Evolutionary conservation across 1,284 basidiomycete species (phyloP).

Genomic region (Cryptococcus jaspeensis): DNA sequence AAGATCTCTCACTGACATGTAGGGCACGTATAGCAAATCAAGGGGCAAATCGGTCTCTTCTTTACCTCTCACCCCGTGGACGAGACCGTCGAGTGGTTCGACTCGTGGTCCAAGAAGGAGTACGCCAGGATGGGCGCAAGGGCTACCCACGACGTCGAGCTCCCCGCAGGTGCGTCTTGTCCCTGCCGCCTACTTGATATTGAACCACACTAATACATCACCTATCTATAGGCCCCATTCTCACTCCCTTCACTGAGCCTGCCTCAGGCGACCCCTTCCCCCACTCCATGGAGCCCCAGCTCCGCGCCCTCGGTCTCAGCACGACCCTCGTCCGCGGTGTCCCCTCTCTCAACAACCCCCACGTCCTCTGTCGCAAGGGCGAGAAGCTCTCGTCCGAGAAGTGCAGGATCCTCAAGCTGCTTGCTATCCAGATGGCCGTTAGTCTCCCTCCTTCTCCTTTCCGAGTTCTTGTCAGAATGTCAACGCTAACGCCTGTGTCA

Average conservation of each 20-base stretch:
- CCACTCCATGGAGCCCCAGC: constrained; percentile 93
- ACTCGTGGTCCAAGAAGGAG: constrained; percentile 82
- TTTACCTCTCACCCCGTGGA: constrained; percentile 84
- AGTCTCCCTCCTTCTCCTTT: constrained; percentile 22
- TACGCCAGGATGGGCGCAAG: constrained; percentile 86
- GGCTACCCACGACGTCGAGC: constrained; percentile 69
- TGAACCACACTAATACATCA: neutral
- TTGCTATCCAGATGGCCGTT: constrained; percentile 77
- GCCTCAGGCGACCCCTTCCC: constrained; percentile 78
- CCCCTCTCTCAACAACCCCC: constrained; percentile 76
- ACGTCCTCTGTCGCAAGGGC: constrained; percentile 81
- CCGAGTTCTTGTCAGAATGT: neutral
- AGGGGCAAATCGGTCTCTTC: constrained; percentile 89
- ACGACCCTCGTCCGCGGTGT: constrained; percentile 85
- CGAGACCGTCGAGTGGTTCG: constrained; percentile 94
- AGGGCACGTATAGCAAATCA: constrained; percentile 65
- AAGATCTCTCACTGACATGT: neutral
- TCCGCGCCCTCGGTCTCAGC: constrained; percentile 84
- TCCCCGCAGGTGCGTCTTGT: constrained; percentile 61
- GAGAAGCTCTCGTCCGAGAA: constrained; percentile 77
- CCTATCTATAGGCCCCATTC: constrained; percentile 50
- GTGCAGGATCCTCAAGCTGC: constrained; percentile 82
- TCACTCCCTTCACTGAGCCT: constrained; percentile 59
- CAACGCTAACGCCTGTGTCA: neutral
- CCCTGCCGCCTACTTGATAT: neutral